Percentiles rank a stretch among this genome's conserved stretches.
Conservation (phyloP, 1,139 yeast genomes). For the Candida tropicalis region DNA sequence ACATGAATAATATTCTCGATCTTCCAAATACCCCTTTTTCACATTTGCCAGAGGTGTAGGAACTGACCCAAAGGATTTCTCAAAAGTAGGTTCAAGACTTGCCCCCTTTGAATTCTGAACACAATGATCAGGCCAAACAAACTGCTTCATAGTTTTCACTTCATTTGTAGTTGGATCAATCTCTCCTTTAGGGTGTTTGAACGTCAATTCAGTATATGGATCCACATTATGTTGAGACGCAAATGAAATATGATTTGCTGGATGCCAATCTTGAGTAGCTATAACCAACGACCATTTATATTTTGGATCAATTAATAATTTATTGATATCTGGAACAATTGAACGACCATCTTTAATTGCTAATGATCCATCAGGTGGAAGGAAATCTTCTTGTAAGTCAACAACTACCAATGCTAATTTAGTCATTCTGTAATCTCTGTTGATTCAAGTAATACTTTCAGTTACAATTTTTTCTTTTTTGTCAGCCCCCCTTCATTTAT, state of each 20-base stretch:
- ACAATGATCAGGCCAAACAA: conserved; percentile 92
- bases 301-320: conserved; percentile 34
- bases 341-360: conserved; percentile 71
- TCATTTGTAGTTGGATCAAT: conserved; percentile 28
- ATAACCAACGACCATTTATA: conserved; percentile 63
- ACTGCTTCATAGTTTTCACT: conserved; percentile 36
- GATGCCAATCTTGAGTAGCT: conserved; percentile 92
- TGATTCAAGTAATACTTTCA: too few species aligned
- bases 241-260: conserved; percentile 74
- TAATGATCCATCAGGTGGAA: conserved; percentile 75
- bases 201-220: conserved; percentile 55
- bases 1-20: conserved; percentile 89
- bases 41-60: conserved; percentile 45
- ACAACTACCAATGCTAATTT: conserved; percentile 63
- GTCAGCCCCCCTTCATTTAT: too few species aligned
- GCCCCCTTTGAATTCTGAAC: conserved; percentile 73
- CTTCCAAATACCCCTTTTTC: conserved; percentile 68
- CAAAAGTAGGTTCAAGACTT: conserved; percentile 53
- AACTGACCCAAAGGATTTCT: conserved; percentile 25
- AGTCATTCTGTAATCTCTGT: conserved; percentile 7
- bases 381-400: conserved; percentile 85
- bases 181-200: conserved; percentile 53
- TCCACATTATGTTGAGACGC: conserved; percentile 64
- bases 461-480: too few species aligned
- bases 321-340: conserved; percentile 53